phyloP scores from a whole-genome alignment of 2,329 filamentous ascomycete species.

The Aspergillus sojae region DNA sequence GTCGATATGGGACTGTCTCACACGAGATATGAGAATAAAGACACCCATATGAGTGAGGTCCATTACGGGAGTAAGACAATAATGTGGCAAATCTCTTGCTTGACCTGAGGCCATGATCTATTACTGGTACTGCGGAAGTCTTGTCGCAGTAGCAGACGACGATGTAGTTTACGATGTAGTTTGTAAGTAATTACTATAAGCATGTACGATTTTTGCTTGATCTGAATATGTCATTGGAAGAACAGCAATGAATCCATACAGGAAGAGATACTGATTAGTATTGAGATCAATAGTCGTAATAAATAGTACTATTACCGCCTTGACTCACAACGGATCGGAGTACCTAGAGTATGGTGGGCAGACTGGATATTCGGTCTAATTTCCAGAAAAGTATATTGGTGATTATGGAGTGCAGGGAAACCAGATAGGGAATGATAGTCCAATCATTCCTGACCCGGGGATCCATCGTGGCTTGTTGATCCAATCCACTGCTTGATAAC shows the following conservation, averaged over 20 bases:
- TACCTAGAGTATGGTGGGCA: not conserved
- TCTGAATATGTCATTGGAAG: not conserved
- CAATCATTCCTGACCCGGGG: conserved; percentile 8
- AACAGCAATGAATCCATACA: not conserved
- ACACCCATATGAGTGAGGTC: not conserved
- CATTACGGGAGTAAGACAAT: not conserved
- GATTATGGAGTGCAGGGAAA: not conserved
- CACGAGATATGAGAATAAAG: not conserved
- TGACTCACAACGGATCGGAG: not conserved
- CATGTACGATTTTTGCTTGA: not conserved
- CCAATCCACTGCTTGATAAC: conserved; percentile 11
- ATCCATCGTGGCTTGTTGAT: conserved; percentile 22
- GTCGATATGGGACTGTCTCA: not conserved
- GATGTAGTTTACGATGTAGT: not conserved
- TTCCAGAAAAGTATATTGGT: conserved; percentile 1
- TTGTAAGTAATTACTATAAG: not conserved
- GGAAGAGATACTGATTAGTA: not conserved
- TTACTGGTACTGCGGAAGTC: not conserved
- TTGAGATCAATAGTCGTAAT: not conserved
- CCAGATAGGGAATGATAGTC: conserved; percentile 1
- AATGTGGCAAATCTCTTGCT: not conserved
- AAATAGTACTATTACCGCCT: not conserved
- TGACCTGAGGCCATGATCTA: not conserved
- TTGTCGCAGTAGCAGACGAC: not conserved
- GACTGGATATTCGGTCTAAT: not conserved